These are phyloP conservation scores for Caloboletus inedulis DNA, from an alignment of 1,284 basidiomycete genomes.

Conservation along the genomic window DNA sequence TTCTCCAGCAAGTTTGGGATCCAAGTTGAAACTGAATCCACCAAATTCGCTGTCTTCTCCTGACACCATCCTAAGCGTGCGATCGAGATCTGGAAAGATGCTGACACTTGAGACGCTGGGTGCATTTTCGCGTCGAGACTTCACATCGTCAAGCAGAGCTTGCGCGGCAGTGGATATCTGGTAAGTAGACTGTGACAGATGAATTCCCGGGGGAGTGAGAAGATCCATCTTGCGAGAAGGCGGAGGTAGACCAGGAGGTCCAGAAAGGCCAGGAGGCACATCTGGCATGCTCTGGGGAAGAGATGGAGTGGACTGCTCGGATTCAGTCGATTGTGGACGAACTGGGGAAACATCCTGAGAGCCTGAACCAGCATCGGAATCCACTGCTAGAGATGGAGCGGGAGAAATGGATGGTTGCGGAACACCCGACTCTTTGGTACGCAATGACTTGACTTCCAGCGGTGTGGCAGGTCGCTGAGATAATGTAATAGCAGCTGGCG, in stretches of 20 bases:
- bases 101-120: slow-evolving; percentile 49
- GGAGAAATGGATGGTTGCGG: slow-evolving; percentile 48
- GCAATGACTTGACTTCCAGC: slow-evolving; percentile 39
- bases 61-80: slow-evolving; percentile 67
- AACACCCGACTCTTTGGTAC: slow-evolving; percentile 38
- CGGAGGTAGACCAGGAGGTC: slow-evolving; percentile 55
- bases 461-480: slow-evolving; percentile 49
- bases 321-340: slow-evolving; percentile 43
- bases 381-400: slow-evolving; percentile 43
- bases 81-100: slow-evolving; percentile 89
- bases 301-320: slow-evolving; percentile 38
- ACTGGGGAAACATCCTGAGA: slow-evolving; percentile 44
- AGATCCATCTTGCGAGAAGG: slow-evolving; percentile 50
- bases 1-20: slow-evolving; percentile 65
- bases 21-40: slow-evolving; percentile 80
- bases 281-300: slow-evolving; percentile 49
- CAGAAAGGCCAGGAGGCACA: slow-evolving; percentile 55
- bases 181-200: slow-evolving; percentile 65
- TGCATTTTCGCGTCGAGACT: slow-evolving; percentile 65
- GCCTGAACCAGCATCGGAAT: slow-evolving; percentile 38
- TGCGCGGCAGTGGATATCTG: slow-evolving; percentile 85
- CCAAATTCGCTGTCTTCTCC: slow-evolving; percentile 54
- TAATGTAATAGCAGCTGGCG: slow-evolving; percentile 43
- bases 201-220: slow-evolving; percentile 54
- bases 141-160: slow-evolving; percentile 81